Conservation (phyloP, 352 stramenopile genomes). For the Pythium dissotocum region DNA sequence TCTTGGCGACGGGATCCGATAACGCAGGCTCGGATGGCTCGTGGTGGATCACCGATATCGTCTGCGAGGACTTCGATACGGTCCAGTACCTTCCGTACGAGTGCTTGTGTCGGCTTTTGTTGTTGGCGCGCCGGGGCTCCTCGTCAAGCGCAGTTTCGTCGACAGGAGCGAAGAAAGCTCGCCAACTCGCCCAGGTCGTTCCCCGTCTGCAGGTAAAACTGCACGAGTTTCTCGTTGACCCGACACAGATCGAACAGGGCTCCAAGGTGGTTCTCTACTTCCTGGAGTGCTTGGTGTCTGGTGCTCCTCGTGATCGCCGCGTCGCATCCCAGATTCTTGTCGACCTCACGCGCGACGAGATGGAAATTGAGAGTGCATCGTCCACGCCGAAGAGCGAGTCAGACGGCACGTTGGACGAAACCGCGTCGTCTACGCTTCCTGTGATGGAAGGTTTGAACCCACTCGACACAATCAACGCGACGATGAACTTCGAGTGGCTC, state of each 20-base stretch:
- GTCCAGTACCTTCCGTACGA: constrained; percentile 77
- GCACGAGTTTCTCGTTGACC: constrained; percentile 49
- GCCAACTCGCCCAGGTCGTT: constrained; percentile 39
- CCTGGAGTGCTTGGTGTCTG: constrained; percentile 64
- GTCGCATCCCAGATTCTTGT: constrained; percentile 69
- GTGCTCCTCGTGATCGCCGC: constrained; percentile 47
- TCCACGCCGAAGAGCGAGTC: constrained; percentile 32
- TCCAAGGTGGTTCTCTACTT: constrained; percentile 70
- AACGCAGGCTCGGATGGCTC: constrained; percentile 30
- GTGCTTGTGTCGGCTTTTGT: constrained; percentile 76
- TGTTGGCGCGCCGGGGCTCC: constrained; percentile 48
- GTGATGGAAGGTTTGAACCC: constrained; percentile 27
- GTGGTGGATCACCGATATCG: constrained; percentile 88
- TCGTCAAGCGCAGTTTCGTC: neutral
- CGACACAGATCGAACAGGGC: constrained; percentile 37
- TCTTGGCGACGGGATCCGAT: constrained; percentile 18
- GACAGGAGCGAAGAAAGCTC: constrained; percentile 17
- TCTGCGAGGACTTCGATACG: constrained; percentile 83
- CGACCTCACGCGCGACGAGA: constrained; percentile 41
- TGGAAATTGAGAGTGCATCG: constrained; percentile 25
- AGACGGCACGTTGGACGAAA: constrained; percentile 34
- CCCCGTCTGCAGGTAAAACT: constrained; percentile 58
- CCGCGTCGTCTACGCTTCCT: constrained; percentile 15
- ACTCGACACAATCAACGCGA: constrained; percentile 22
- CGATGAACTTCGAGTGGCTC: constrained; percentile 76